Base-by-base conservation (phyloP, 495 filamentous ascomycete genomes). In the Talaromyces liani region DNA sequence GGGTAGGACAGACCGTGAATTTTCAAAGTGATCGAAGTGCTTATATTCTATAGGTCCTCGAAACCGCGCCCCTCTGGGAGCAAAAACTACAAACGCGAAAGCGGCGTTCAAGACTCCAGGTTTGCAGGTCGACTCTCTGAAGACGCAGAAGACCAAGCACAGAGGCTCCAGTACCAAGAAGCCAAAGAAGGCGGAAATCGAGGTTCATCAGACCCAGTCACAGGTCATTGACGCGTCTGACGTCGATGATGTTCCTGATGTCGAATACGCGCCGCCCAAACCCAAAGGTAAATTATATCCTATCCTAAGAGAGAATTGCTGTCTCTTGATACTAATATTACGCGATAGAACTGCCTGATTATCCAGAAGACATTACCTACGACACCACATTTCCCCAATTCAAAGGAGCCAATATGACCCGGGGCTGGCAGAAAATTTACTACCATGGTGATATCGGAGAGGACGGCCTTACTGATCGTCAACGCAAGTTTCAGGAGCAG, bases 41-140 rank as follows among this genome's bases (percentile, higher is more conserved):
- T 56, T 8, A 56, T 29, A 27, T 2, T 5, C 1, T 16, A 9
- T 29, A 62, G 57, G 51, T 53, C 83, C 87, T 55, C 85, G 86
- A 47, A 88, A 82, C 55, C 87, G 92, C 65, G 92, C 94, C 45
- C 88, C 91, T 4, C 76, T 97, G 58, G 95, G 95, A 41, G 82
- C 87, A 79, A 99, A 99, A 75, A 98, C 93, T 0, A 97, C 94
- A 51, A 99, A 99, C 75, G 90, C 89, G 47, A 97, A 94, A 78
- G 82, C 90, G 59, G 90, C 81, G 69, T 81, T 87, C 41, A 85
- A 88, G 67, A 91, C 85, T 5, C 86, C 86, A 1, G 83, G 77
- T 29, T 79, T 80, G 9, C 75, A 77, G 41, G 66, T 69, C 34
- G 77, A 73, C 45, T 76, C 72, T n/a, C 68, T 74, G 61, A 80